Evolutionary conservation across 2,329 filamentous ascomycete genomes (phyloP), one percentile per base, ranked within the genome.

Genomic region (Alternaria sp.): DNA sequence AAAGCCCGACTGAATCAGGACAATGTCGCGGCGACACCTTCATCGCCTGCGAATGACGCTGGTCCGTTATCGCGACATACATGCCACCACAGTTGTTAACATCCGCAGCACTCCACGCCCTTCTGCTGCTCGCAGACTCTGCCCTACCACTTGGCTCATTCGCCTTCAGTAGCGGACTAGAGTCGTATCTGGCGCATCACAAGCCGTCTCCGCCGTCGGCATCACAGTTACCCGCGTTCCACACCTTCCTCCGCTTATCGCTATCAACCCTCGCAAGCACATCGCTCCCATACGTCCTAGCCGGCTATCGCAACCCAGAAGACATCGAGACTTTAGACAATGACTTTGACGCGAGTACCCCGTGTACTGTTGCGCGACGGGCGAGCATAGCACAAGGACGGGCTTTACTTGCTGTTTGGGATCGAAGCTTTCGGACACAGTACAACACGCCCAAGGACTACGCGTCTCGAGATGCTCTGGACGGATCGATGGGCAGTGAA

Each of bases 131-230:
- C 48, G 87, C 91, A 46, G 91, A 95, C 80, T 93, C 91, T 1
- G 90, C 90, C 13, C 85, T 95, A 2, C 91, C 91, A 0, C 83
- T 95, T 0, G 91, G 91, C 56, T 92, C 91, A n/a, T 95, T 95
- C 79, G 91, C 91, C 70, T 95, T 94, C 80, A 91, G 88, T 80
- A 90, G 87, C 67, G 91, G 91, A 3, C 84, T 95, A 14, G 91
- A 95, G 79, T 94, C 91, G 39, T 94, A 90, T 76, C 86, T 93
- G 17, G 88, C 89, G 3, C 91, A 95, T 80, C 82, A 82, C 66
- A 80, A 77, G 60, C 71, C 71, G 2, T 70, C 68, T 11, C 67
- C 64, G 46, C 66, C 73, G 21, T 69, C 66, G 17, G 66, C 71
- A 2, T 74, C 74, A 8, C 74, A 76, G 58, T 46, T 75, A 9